phyloP scores from a whole-genome alignment of 441 rosid species.

The Brassica hybrid region DNA sequence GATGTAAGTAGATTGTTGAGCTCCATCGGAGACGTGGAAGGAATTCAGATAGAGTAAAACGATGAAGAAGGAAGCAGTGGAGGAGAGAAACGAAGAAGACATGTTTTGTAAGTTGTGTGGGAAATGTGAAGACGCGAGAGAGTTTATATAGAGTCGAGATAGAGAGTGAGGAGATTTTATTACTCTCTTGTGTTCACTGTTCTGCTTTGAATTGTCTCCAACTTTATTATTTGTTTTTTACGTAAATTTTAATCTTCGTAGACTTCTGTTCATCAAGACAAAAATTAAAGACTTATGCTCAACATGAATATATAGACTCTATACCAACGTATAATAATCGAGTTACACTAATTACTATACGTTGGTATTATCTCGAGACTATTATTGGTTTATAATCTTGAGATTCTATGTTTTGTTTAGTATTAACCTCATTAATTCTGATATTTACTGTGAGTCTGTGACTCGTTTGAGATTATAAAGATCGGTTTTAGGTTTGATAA shows the following conservation, averaged over 20 bases:
- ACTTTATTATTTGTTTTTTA: background rate
- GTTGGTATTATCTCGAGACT: background rate
- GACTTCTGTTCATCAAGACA: background rate
- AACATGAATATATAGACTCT: background rate
- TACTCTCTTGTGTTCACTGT: background rate
- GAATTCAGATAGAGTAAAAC: conserved; percentile 44
- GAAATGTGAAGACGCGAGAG: conserved; percentile 21
- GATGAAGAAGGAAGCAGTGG: conserved; percentile 8
- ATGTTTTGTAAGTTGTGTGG: conserved; percentile 7
- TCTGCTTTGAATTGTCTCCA: background rate
- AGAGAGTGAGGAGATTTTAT: background rate
- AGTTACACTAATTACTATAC: background rate
- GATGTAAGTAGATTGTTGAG: conserved; percentile 61
- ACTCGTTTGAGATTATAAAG: too few relatives aligned
- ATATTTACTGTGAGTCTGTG: background rate
- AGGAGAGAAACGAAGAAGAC: conserved; percentile 32
- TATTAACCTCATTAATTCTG: background rate
- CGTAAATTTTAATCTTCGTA: background rate
- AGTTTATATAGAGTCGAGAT: conserved; percentile 23
- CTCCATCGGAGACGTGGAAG: conserved; percentile 41
- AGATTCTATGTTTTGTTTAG: background rate
- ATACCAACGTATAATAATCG: too few relatives aligned
- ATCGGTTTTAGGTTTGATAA: background rate
- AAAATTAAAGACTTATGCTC: background rate
- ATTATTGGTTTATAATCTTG: background rate